Base-by-base conservation (phyloP, 2,329 filamentous ascomycete species). In the Exophiala oligosperma region DNA sequence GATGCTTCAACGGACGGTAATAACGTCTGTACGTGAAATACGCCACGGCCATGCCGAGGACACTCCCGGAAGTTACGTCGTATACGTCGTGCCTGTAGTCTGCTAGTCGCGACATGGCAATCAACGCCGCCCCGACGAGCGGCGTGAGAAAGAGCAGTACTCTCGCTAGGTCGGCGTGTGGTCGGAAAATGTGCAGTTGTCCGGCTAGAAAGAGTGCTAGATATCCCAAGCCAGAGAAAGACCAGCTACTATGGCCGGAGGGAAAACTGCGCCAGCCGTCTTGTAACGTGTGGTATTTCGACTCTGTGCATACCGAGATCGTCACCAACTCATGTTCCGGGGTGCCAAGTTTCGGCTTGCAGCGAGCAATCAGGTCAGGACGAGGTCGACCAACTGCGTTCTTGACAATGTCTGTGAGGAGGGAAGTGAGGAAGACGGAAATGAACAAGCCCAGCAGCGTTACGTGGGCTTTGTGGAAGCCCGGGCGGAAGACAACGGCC, bases 341-440 rank as follows among this genome's bases (percentile, higher is more conserved):
- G 0, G 84, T 85, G 6, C 80, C 82, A 12, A 78, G 72, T 56
- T 72, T 76, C 0, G 94, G 92, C 64, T 89, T 87, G 75, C 94
- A 99, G 38, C 94, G 86, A n/a, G 88, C 86, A 43, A 97, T 84
- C 37, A 97, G 77, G 73, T 97, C 93, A 3, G 93, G 93, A 5
- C 93, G 84, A 29, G 92, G 91, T 9, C 91, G 79, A 7, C 91
- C 91, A 26, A 93, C 89, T 8, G 89, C 83, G 70, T 96, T 96
- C 75, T 99, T 99, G 70, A 97, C 81, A 28, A 93, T 77, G 71
- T 97, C 92, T 46, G 94, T 97, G 44, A 97, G 79, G 72, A 97
- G 89, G 4, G 85, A 83, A 0, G 91, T 88, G 50, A 96, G 80
- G 66, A 91, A 80, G 26, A 97, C 74, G 63, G 87, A 84, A 68